Base-by-base conservation (phyloP, 768 basidiomycete genomes). In the Suillus alpinus region DNA sequence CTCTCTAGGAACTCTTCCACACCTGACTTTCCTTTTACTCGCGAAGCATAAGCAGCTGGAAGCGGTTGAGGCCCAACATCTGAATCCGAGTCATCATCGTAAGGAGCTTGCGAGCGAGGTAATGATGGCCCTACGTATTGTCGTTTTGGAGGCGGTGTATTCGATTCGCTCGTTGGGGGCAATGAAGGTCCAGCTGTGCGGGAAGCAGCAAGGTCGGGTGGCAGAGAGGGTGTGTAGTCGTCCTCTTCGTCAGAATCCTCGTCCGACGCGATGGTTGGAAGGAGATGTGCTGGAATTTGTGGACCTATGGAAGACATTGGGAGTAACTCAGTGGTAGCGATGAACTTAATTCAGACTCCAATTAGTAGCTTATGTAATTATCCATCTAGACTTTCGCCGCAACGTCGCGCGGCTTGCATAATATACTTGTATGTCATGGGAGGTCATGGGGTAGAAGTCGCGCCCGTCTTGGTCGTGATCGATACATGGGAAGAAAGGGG, bases 61-160 rank as follows among this genome's bases (percentile, higher is more conserved):
- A 89, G 77, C 0, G 93, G 94, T 71, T 81, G 83, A 0, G 96
- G 96, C 1, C 95, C 95, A 57, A 94, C 81, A 61, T 95, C 93
- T 56, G 89, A 88, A 62, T 92, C 90, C 56, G 81, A 81, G 58
- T 88, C 87, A 51, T 83, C 82, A 18, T 65, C 62, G 56, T 65
- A 73, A 3, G 75, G 69, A 29, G 76, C 71, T 52, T 75, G 73
- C 12, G 72, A 66, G 6, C 71, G 69, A 12, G 85, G 86, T 29
- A 85, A 67, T 2, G 87, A 72, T 9, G 90, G 84, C 1, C 87
- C 88, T 13, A 83, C 61, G 23, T 77, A 71, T 49, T 76, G 76
- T 72, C 75, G 80, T 60, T 66, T 68, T 14, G 63, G 64, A n/a
- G 70, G 50, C 8, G 63, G 59, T 12, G 66, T 66, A 2, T 69